Evolutionary conservation across 2,329 filamentous ascomycete genomes (phyloP).

Genomic region (Cryphonectria naterciae): DNA sequence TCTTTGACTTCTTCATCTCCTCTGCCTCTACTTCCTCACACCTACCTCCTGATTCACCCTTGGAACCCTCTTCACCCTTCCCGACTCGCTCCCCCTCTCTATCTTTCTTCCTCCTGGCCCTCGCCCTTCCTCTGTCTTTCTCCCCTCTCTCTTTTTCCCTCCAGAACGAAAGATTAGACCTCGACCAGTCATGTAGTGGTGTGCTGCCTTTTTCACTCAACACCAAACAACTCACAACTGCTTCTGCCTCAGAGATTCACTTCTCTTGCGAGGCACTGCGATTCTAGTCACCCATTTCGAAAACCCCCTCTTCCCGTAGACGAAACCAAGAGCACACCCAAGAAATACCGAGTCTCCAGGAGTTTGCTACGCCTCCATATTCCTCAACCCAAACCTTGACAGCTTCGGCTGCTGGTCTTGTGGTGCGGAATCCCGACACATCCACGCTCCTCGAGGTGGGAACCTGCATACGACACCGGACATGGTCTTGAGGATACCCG

Average conservation of each 20-base stretch:
- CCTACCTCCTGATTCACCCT: conserved; percentile 16
- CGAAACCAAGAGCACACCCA: conserved; percentile 2
- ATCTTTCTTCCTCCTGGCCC: background rate
- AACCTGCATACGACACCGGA: conserved; percentile 24
- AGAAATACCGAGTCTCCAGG: background rate
- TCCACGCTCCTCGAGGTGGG: conserved; percentile 18
- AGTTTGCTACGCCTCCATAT: background rate
- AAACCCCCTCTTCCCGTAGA: background rate
- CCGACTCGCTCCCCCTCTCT: background rate
- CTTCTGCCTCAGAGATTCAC: conserved; percentile 22
- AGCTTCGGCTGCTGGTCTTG: conserved; percentile 30
- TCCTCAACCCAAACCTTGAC: conserved; percentile 26
- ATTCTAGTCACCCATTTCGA: background rate
- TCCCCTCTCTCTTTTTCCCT: background rate
- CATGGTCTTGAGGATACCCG: conserved; percentile 57
- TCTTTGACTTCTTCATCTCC: conserved; percentile 19
- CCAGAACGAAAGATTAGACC: background rate
- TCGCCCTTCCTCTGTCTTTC: background rate
- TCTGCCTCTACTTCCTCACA: conserved; percentile 7
- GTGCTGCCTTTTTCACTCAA: conserved; percentile 20
- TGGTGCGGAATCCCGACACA: conserved; percentile 27
- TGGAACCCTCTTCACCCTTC: conserved; percentile 2
- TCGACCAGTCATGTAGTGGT: conserved; percentile 27
- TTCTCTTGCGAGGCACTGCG: conserved; percentile 17
- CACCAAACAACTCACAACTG: conserved; percentile 16